Evolutionary conservation across 768 basidiomycete species (phyloP).

Genomic region (Asterophora parasitica): DNA sequence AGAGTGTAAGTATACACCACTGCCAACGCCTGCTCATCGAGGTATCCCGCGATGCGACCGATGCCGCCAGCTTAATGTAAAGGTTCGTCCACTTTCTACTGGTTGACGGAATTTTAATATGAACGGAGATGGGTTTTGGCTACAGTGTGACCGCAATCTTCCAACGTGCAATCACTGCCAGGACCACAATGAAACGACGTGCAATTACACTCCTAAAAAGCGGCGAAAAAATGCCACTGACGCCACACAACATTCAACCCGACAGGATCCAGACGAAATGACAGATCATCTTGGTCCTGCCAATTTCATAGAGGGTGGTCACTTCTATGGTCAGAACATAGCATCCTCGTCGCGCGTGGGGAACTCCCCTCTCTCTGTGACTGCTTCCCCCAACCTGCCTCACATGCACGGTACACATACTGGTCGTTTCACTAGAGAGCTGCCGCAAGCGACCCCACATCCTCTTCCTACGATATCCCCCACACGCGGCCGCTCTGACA

Average conservation of each 20-base stretch:
- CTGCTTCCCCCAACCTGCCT: conserved; percentile 1
- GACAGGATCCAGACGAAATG: conserved; percentile 9
- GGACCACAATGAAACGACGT: conserved; percentile 46
- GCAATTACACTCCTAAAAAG: conserved; percentile 74
- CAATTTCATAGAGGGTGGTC: conserved; percentile 14
- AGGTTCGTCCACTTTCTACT: conserved; percentile 36
- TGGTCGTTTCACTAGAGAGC: conserved; percentile 29
- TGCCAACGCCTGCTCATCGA: conserved; percentile 71
- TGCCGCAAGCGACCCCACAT: conserved; percentile 7
- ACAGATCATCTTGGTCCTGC: conserved; percentile 5
- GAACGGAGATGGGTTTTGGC: neutral
- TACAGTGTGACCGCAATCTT: conserved; percentile 66
- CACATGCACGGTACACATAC: conserved; percentile 15
- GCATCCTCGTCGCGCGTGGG: conserved; percentile 15
- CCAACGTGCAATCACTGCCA: conserved; percentile 68
- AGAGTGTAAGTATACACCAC: conserved; percentile 68
- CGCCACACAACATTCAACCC: conserved; percentile 5
- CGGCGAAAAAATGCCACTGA: conserved; percentile 46
- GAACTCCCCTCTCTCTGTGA: conserved; percentile 17
- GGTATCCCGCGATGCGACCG: conserved; percentile 72
- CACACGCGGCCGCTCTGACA: neutral
- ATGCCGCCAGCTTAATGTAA: conserved; percentile 62
- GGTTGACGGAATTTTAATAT: neutral
- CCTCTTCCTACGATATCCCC: conserved; percentile 2
- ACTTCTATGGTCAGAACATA: conserved; percentile 45